A percentile compares a stretch with the other conserved stretches of the same genome.
These are phyloP conservation scores for Papilionanthe hybrid DNA, from an alignment of 116 monocot species.

Conservation along the genomic window DNA sequence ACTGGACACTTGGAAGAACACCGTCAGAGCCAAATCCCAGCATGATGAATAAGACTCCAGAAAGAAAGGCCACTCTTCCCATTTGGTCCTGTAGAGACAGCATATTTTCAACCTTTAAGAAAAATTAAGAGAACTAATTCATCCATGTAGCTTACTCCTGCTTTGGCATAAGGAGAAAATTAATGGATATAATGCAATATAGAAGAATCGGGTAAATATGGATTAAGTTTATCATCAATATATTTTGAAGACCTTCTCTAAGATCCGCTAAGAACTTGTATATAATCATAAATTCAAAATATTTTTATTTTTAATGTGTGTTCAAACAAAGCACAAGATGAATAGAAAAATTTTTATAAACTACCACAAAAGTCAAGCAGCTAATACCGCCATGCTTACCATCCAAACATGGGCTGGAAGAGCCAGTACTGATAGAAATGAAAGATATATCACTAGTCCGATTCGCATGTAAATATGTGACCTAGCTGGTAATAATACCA, in stretches of 20 bases:
- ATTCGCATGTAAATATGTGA: conserved; percentile 79
- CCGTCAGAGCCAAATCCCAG: conserved; percentile 86
- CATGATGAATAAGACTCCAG: conserved; percentile 85
- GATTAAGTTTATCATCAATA: neutral
- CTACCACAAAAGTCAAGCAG: neutral
- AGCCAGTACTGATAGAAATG: conserved; percentile 62
- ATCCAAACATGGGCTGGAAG: conserved; percentile 79
- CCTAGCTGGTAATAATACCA: conserved; percentile 90
- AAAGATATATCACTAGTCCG: conserved; percentile 70
- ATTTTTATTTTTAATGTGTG: neutral
- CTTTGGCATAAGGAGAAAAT: neutral
- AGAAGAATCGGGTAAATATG: neutral
- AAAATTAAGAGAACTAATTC: neutral
- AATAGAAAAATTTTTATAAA: neutral
- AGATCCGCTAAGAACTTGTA: neutral
- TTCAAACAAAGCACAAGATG: neutral
- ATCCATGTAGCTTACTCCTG: neutral
- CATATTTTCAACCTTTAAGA: neutral
- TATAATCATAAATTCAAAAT: neutral
- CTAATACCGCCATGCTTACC: conserved; percentile 27
- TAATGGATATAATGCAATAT: neutral
- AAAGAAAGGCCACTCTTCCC: conserved; percentile 80
- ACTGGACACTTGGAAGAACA: conserved; percentile 69
- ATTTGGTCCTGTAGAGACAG: conserved; percentile 70
- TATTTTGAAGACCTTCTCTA: neutral